Evolutionary conservation across 1,284 basidiomycete species (phyloP).

Genomic region (Ganoderma meredithae): DNA sequence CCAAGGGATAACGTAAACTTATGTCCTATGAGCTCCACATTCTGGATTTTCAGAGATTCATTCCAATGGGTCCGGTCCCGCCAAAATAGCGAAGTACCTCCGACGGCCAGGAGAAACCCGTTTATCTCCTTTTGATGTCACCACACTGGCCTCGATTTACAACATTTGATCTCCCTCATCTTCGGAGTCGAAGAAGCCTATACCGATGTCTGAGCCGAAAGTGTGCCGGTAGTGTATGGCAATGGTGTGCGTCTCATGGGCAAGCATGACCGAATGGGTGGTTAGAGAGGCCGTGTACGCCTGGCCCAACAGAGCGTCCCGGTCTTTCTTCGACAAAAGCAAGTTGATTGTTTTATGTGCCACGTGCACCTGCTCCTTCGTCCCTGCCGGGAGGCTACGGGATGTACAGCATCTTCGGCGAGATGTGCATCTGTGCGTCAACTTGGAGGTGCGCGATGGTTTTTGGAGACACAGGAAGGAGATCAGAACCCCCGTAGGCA

Average conservation of each 20-base stretch:
- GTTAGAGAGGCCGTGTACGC: too few relatives aligned
- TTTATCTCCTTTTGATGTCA: too few relatives aligned
- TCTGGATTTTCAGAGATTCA: too few relatives aligned
- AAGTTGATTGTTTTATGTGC: background rate
- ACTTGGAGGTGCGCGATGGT: background rate
- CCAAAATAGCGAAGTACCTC: too few relatives aligned
- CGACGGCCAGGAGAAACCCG: too few relatives aligned
- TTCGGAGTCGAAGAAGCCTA: too few relatives aligned
- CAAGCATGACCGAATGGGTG: background rate
- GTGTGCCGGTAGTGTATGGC: background rate
- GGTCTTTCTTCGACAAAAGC: background rate
- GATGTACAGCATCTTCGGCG: background rate
- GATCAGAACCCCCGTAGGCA: background rate
- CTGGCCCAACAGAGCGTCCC: too few relatives aligned
- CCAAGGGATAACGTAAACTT: too few relatives aligned
- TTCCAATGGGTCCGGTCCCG: too few relatives aligned
- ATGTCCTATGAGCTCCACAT: too few relatives aligned
- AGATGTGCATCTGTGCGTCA: background rate
- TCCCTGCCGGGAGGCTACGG: background rate
- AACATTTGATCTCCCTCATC: background rate
- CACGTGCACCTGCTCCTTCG: too few relatives aligned
- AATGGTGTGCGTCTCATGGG: background rate
- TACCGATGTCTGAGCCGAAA: too few relatives aligned
- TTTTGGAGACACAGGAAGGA: background rate
- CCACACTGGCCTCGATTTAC: background rate